These are phyloP conservation scores for Diutina neorugosa DNA, from an alignment of 1,139 yeast species.

Conservation along the genomic window DNA sequence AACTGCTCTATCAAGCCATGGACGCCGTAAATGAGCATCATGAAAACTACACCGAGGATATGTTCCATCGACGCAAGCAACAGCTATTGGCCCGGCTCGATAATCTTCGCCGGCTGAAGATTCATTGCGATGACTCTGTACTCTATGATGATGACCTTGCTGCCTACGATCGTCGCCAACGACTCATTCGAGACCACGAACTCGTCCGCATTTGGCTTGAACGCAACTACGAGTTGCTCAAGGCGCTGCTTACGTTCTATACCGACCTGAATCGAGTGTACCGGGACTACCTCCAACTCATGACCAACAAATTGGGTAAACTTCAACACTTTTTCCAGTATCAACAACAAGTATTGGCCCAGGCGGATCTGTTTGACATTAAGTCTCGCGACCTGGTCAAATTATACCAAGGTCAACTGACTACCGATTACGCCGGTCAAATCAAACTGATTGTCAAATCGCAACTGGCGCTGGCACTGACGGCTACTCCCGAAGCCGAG, in stretches of 20 bases:
- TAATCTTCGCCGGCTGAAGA: conserved; percentile 10
- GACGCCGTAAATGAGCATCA: not conserved
- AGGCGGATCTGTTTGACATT: conserved; percentile 19
- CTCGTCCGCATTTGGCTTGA: conserved; percentile 23
- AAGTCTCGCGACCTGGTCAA: conserved; percentile 25
- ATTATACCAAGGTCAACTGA: conserved; percentile 20
- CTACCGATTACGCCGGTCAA: conserved; percentile 18
- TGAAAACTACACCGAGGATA: not conserved
- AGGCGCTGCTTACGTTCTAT: conserved; percentile 23
- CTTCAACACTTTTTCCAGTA: conserved; percentile 29
- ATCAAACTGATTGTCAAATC: conserved; percentile 14
- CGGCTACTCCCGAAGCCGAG: conserved; percentile 3
- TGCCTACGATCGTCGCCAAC: conserved; percentile 10
- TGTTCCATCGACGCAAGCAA: not conserved
- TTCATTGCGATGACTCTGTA: conserved; percentile 13
- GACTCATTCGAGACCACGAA: conserved; percentile 20
- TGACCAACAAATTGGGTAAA: conserved; percentile 27
- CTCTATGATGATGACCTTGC: conserved; percentile 21
- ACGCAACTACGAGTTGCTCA: conserved; percentile 23
- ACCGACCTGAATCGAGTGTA: conserved; percentile 28
- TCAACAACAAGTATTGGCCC: conserved; percentile 15
- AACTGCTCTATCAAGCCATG: not conserved
- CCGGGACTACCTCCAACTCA: conserved; percentile 18
- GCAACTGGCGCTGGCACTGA: conserved; percentile 5
- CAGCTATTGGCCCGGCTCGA: not conserved